Percentiles rank a stretch among this genome's conserved stretches.
Conservation (phyloP, 768 basidiomycete species). For the Lentinula aciculospora region DNA sequence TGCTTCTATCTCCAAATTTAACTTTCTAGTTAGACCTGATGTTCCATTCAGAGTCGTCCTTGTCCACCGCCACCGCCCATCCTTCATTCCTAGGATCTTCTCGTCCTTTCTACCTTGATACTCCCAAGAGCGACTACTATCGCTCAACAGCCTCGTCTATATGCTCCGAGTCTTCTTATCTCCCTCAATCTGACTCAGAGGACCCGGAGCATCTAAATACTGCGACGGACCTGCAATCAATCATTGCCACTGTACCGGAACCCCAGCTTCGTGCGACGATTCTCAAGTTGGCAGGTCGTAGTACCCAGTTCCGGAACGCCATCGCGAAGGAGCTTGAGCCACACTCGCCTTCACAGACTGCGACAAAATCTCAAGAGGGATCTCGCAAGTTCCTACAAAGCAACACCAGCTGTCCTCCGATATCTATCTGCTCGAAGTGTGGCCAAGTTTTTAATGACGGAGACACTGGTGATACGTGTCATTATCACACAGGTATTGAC, state of each 20-base stretch:
- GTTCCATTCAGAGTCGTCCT: neutral
- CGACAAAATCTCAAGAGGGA: neutral
- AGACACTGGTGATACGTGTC: constrained; percentile 9
- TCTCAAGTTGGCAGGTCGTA: constrained; percentile 28
- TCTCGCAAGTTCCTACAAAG: neutral
- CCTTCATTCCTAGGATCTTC: constrained; percentile 8
- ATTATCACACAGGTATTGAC: constrained; percentile 34
- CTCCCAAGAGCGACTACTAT: constrained; percentile 8
- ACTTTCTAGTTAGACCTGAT: neutral
- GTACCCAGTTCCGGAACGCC: constrained; percentile 30
- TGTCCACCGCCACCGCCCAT: constrained; percentile 7
- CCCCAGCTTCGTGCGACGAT: constrained; percentile 32
- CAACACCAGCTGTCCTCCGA: neutral
- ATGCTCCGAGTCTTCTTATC: constrained; percentile 19
- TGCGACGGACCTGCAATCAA: constrained; percentile 21
- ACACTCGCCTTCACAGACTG: constrained; percentile 7
- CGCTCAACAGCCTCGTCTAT: neutral
- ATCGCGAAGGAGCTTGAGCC: constrained; percentile 30
- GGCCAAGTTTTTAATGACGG: constrained; percentile 7
- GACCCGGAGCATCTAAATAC: constrained; percentile 13
- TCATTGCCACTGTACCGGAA: constrained; percentile 32
- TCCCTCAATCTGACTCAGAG: constrained; percentile 17
- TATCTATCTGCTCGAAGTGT: constrained; percentile 16
- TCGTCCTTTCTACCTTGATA: constrained; percentile 1
- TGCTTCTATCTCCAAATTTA: neutral